phyloP scores from a whole-genome alignment of 2,329 filamentous ascomycete genomes.

The Thelonectria discophora region DNA sequence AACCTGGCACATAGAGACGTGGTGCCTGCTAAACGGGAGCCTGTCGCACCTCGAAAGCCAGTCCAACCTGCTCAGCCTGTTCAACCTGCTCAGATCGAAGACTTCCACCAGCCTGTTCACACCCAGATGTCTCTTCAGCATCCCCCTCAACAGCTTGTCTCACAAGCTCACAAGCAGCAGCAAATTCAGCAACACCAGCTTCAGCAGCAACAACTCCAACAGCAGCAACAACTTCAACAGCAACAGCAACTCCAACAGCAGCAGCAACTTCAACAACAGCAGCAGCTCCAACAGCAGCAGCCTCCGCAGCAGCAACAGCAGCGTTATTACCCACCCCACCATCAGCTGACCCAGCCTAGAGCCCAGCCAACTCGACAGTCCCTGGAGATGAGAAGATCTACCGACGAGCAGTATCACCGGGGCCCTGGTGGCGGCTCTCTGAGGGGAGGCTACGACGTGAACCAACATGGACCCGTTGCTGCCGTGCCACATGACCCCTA shows the following conservation, averaged over 20 bases:
- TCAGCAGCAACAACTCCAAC: constrained; percentile 21
- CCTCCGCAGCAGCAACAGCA: constrained; percentile 20
- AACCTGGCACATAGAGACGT: constrained; percentile 70
- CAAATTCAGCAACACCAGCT: constrained; percentile 26
- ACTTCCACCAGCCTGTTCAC: constrained; percentile 31
- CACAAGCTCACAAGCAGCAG: constrained; percentile 1
- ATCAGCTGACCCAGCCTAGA: constrained; percentile 25
- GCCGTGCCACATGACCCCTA: constrained; percentile 91
- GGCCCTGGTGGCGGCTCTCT: constrained; percentile 32
- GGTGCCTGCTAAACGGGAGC: constrained; percentile 57
- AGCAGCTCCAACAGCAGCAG: constrained; percentile 5
- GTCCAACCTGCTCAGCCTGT: constrained; percentile 22
- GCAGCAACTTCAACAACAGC: constrained; percentile 5
- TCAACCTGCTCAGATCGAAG: constrained; percentile 26
- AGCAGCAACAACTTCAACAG: constrained; percentile 17
- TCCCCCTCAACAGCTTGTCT: constrained; percentile 14
- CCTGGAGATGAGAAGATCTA: constrained; percentile 37
- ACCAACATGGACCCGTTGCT: constrained; percentile 69
- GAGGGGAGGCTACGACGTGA: constrained; percentile 52
- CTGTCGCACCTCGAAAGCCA: constrained; percentile 61
- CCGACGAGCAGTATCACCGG: constrained; percentile 39
- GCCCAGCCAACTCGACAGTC: constrained; percentile 33
- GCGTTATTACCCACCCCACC: constrained; percentile 26
- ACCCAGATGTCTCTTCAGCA: constrained; percentile 17
- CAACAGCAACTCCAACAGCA: constrained; percentile 14